Conservation (phyloP, 2,329 filamentous ascomycete genomes). For the Hymenoscyphus occultus region DNA sequence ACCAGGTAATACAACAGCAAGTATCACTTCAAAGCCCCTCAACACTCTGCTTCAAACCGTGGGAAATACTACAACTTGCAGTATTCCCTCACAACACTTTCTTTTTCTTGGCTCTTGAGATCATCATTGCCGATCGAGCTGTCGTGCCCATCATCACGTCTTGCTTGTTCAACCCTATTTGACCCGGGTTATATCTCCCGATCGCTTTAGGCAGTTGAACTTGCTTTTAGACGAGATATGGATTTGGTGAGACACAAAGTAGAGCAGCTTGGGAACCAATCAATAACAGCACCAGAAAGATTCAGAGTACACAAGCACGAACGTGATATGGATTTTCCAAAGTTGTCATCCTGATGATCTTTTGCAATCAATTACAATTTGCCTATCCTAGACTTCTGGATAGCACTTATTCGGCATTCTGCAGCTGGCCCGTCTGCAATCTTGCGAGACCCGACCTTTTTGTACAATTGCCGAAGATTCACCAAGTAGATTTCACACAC, state of each 20-base stretch:
- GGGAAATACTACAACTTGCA: conserved; percentile 1
- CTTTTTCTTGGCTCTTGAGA: neutral
- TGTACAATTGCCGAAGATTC: neutral
- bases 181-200: neutral
- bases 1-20: neutral
- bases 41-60: neutral
- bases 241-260: conserved; percentile 7
- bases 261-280: neutral
- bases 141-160: conserved; percentile 3
- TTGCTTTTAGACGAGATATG: neutral
- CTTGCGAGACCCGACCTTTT: neutral
- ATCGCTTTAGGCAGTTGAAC: conserved; percentile 14
- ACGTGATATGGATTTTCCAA: neutral
- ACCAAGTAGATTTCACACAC: conserved; percentile 4
- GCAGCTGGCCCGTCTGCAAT: neutral
- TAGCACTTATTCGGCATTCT: neutral
- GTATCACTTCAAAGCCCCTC: neutral
- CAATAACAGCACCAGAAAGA: neutral
- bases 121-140: conserved; percentile 5
- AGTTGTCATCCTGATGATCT: neutral
- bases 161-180: conserved; percentile 2
- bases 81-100: neutral
- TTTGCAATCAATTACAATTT: conserved; percentile 1
- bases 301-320: neutral
- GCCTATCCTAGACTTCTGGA: conserved; percentile 2